Base-by-base conservation (phyloP, 345 rosid genomes). In the Aquilaria malaccensis region DNA sequence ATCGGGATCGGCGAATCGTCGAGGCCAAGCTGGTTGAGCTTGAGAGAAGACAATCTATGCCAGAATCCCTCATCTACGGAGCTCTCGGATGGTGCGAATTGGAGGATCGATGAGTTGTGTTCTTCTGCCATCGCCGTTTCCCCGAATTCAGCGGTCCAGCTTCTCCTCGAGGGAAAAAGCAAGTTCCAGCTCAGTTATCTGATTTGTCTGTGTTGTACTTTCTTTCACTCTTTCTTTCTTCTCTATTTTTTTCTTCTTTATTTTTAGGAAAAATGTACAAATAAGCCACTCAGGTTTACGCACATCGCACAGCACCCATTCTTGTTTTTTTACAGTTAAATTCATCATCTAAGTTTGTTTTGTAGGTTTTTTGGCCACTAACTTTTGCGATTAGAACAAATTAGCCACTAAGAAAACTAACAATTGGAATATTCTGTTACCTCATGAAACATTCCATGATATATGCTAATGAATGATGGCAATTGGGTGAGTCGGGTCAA, bases 31-130 rank as follows among this genome's bases (percentile, higher is more conserved):
- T 83, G 77, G 74, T 94, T 85, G 71, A 94, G 97, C 76, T 90
- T 90, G 76, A 88, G 41, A 67, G 89, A 86, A 65, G 96, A 90
- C 61, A 91, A 77, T 66, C 82, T 75, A 58, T 88, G 97, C 99
- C 97, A 94, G 75, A 94, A 90, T 63, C 96, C 91, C 70, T 94
- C 97, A 53, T 91, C 97, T 2, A 83, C 95, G 2, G 78, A 74
- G 64, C 96, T 88, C 71, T 85, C 82, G 59, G 90, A 80, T 30
- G 91, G 87, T 15, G 86, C 85, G 72, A 94, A 91, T 75, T 82
- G 87, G 32, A 94, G 93, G 11, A 84, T 62, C 4, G 83, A 58
- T 67, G 76, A 60, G 33, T 68, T 46, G 56, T 59, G 69, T 30
- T 69, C 71, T 62, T 61, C 72, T 4, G 71, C 70, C 77, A 74